These are phyloP conservation scores for Alternaria triticimaculans DNA, from an alignment of 2,329 filamentous ascomycete genomes.

Conservation along the genomic window DNA sequence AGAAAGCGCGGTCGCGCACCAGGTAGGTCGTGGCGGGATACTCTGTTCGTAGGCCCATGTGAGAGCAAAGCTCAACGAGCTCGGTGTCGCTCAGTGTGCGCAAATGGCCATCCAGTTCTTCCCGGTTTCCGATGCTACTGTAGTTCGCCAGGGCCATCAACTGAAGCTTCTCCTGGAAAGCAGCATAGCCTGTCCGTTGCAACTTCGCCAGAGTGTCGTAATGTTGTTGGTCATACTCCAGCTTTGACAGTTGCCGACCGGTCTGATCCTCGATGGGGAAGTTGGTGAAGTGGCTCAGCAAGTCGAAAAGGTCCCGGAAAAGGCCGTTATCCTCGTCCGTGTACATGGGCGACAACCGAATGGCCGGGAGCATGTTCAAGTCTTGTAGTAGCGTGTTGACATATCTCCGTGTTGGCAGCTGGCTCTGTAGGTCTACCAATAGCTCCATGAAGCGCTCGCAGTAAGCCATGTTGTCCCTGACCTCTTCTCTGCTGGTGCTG, in stretches of 20 bases:
- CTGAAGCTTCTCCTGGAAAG: constrained; percentile 88
- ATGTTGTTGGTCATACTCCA: constrained; percentile 80
- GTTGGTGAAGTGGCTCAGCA: constrained; percentile 85
- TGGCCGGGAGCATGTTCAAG: constrained; percentile 78
- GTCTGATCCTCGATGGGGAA: constrained; percentile 94
- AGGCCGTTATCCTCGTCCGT: constrained; percentile 76
- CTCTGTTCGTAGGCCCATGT: constrained; percentile 78
- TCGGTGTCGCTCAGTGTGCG: constrained; percentile 76
- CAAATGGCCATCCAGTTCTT: constrained; percentile 79
- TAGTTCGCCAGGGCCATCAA: constrained; percentile 93
- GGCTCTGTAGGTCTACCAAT: constrained; percentile 87
- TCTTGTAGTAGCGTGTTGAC: constrained; percentile 89
- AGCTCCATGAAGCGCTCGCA: constrained; percentile 95
- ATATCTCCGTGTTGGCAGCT: constrained; percentile 91
- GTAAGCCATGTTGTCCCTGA: constrained; percentile 73
- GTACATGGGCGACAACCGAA: constrained; percentile 80
- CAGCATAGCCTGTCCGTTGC: constrained; percentile 76
- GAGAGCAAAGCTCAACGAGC: constrained; percentile 69
- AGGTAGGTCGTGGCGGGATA: constrained; percentile 78
- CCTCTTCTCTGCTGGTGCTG: constrained; percentile 38
- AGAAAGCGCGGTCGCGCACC: constrained; percentile 66
- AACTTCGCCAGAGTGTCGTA: constrained; percentile 78
- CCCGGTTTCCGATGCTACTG: constrained; percentile 79
- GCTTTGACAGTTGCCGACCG: constrained; percentile 73
- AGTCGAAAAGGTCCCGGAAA: constrained; percentile 77